Evolutionary conservation across 2,329 filamentous ascomycete species (phyloP).

Genomic region (Xylariaceae sp.): DNA sequence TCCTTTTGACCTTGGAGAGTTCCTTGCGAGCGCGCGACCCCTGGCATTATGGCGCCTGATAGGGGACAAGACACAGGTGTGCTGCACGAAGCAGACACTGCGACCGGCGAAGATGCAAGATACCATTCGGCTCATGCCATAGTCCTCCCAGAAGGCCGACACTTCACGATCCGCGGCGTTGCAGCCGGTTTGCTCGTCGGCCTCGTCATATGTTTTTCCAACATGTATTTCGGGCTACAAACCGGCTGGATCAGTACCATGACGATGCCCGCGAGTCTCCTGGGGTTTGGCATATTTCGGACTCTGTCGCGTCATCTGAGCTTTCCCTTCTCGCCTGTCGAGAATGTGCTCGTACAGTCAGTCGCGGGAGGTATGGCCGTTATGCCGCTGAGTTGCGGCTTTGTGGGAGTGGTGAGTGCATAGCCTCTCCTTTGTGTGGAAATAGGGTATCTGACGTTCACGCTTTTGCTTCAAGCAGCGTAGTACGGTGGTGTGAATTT

Average conservation of each 20-base stretch:
- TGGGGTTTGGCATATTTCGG: constrained; percentile 94
- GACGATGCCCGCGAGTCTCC: constrained; percentile 93
- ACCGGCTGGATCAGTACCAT: constrained; percentile 74
- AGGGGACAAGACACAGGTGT: constrained; percentile 19
- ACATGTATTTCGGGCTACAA: constrained; percentile 98
- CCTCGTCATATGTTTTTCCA: constrained; percentile 89
- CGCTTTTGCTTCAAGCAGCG: too few relatives aligned
- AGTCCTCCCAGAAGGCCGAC: constrained; percentile 48
- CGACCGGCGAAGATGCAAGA: constrained; percentile 4
- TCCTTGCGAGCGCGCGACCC: background rate
- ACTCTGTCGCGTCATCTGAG: constrained; percentile 68
- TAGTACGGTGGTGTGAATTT: too few relatives aligned
- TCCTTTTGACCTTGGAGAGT: background rate
- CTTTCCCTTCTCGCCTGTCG: constrained; percentile 86
- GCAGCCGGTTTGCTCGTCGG: constrained; percentile 79
- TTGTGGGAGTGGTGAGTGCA: constrained; percentile 73
- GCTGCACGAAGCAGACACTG: constrained; percentile 6
- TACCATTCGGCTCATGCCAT: constrained; percentile 17
- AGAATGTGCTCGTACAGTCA: constrained; percentile 95
- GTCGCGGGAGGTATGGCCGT: constrained; percentile 94
- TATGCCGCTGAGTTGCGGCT: constrained; percentile 93
- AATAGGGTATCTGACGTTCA: too few relatives aligned
- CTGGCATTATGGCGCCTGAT: constrained; percentile 27
- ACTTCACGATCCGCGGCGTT: constrained; percentile 83
- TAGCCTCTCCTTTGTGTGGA: background rate